A percentile compares a stretch with the other conserved stretches of the same genome.
phyloP scores from a whole-genome alignment of 2,329 filamentous ascomycete genomes.

The Colletotrichum paranaense region DNA sequence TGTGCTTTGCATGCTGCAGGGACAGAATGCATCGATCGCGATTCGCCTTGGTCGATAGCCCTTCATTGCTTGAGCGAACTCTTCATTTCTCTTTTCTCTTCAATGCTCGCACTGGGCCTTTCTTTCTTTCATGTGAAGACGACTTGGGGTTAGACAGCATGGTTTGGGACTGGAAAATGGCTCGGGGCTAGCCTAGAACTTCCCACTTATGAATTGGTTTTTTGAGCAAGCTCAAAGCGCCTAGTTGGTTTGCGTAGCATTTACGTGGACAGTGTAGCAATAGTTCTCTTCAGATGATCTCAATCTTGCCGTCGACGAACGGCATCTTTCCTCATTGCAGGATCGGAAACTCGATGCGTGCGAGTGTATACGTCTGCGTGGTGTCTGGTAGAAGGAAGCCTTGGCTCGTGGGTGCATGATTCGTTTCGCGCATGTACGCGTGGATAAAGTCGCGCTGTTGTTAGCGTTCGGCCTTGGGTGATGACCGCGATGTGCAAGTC shows the following conservation, averaged over 20 bases:
- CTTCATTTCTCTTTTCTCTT: constrained; percentile 6
- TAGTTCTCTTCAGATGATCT: constrained; percentile 17
- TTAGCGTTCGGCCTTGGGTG: neutral
- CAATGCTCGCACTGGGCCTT: constrained; percentile 1
- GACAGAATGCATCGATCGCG: neutral
- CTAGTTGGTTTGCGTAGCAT: neutral
- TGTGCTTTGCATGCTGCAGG: neutral
- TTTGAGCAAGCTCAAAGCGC: constrained; percentile 1
- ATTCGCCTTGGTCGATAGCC: neutral
- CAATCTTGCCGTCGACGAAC: constrained; percentile 1
- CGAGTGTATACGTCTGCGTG: neutral
- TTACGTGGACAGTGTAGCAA: constrained; percentile 9
- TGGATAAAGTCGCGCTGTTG: neutral
- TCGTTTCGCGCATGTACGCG: neutral
- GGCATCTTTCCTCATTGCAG: neutral
- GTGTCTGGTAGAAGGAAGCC: neutral
- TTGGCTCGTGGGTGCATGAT: neutral
- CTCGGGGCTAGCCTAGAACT: neutral
- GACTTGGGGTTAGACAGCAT: neutral
- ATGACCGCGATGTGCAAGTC: neutral
- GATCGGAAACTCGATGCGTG: neutral
- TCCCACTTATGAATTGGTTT: neutral
- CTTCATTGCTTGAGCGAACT: neutral
- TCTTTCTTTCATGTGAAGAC: neutral
- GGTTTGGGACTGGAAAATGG: neutral